Evolutionary conservation across 495 filamentous ascomycete genomes (phyloP).

Genomic region (Neurospora africana): DNA sequence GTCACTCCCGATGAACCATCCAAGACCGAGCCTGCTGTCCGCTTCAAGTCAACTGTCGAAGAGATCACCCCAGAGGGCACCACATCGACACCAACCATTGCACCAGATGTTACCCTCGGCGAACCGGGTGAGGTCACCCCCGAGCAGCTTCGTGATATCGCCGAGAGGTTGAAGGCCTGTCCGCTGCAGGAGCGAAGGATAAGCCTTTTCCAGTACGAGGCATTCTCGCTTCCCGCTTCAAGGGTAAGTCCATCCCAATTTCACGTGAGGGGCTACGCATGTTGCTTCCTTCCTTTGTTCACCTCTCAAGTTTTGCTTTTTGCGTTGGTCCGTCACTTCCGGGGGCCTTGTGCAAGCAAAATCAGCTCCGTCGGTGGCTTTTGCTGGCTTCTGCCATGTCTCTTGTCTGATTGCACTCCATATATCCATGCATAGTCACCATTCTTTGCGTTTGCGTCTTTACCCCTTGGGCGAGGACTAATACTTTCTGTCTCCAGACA

Average conservation of each 20-base stretch:
- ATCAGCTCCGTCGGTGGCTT: not conserved
- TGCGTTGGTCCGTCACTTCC: not conserved
- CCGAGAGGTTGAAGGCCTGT: conserved; percentile 59
- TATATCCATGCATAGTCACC: not conserved
- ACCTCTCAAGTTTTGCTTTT: not conserved
- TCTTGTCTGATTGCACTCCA: not conserved
- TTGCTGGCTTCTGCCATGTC: not conserved
- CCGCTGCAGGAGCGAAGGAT: conserved; percentile 72
- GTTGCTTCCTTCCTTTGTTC: conserved; percentile 1
- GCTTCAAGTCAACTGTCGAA: conserved; percentile 65
- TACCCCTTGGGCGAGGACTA: not conserved
- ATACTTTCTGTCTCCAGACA: conserved; percentile 22
- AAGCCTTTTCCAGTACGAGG: conserved; percentile 76
- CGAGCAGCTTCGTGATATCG: conserved; percentile 60
- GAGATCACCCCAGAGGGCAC: conserved; percentile 56
- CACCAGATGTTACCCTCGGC: conserved; percentile 8
- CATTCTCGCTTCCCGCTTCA: conserved; percentile 76
- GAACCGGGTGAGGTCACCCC: conserved; percentile 34
- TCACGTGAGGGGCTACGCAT: not conserved
- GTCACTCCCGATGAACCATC: not conserved
- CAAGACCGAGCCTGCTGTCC: conserved; percentile 43
- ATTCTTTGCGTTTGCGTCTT: not conserved
- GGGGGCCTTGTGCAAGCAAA: not conserved
- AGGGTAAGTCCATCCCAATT: conserved; percentile 48
- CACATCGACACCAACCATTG: conserved; percentile 14